phyloP scores from a whole-genome alignment of 2,329 filamentous ascomycete genomes.

The Orbilia blumenaviensis region DNA sequence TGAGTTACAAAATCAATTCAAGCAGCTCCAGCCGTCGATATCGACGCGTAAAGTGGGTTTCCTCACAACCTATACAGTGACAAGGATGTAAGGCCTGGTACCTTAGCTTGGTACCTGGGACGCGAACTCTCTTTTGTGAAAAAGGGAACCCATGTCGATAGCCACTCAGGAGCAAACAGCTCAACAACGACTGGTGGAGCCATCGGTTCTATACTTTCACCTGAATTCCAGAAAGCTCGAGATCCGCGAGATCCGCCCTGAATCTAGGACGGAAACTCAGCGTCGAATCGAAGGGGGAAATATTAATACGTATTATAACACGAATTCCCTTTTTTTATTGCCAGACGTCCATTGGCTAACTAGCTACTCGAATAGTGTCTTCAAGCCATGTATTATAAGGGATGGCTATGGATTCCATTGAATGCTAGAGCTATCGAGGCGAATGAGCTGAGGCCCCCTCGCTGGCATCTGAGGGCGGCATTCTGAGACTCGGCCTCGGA shows the following conservation, averaged over 20 bases:
- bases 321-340: too few species aligned
- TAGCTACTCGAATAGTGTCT: too few species aligned
- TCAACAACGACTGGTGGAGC: conserved; percentile 1
- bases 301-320: too few species aligned
- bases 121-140: conserved; percentile 4
- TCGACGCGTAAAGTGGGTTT: conserved; percentile 22
- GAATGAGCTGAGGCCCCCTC: not conserved
- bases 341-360: too few species aligned
- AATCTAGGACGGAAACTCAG: not conserved
- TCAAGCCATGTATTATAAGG: too few species aligned
- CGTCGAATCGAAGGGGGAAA: too few species aligned
- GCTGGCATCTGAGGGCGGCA: not conserved
- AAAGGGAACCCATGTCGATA: not conserved
- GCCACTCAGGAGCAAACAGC: conserved; percentile 17
- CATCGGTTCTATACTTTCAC: not conserved
- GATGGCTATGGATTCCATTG: not conserved
- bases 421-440: too few species aligned
- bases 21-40: conserved; percentile 24
- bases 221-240: not conserved
- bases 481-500: not conserved
- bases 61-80: not conserved
- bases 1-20: not conserved
- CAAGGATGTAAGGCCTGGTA: conserved; percentile 7
- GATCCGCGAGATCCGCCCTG: conserved; percentile 5
- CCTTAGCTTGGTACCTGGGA: conserved; percentile 6